phyloP scores from a whole-genome alignment of 495 filamentous ascomycete genomes.

The Penicillium desertorum region DNA sequence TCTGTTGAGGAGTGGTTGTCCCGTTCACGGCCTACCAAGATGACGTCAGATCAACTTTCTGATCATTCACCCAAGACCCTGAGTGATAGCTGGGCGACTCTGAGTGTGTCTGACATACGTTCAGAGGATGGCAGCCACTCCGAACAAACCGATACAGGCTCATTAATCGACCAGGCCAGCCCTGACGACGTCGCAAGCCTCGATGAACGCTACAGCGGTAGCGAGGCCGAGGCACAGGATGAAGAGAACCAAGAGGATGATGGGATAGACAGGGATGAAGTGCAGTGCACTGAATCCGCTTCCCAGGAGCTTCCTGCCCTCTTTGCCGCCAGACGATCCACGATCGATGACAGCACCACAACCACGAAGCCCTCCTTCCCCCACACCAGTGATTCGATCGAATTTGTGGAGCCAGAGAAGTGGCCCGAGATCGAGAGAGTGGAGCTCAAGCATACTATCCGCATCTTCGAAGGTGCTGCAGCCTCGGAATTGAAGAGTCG shows the following conservation, averaged over 20 bases:
- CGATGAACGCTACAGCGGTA: conserved; percentile 43
- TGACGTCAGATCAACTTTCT: conserved; percentile 35
- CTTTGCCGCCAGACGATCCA: conserved; percentile 33
- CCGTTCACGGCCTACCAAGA: conserved; percentile 44
- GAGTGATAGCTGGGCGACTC: conserved; percentile 50
- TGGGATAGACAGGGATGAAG: conserved; percentile 25
- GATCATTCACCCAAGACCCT: conserved; percentile 34
- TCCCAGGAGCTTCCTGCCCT: conserved; percentile 45
- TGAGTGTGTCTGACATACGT: conserved; percentile 47
- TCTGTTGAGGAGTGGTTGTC: conserved; percentile 53
- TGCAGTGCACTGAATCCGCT: conserved; percentile 35
- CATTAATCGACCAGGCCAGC: conserved; percentile 44
- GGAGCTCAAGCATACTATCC: conserved; percentile 63
- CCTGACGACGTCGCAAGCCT: conserved; percentile 52
- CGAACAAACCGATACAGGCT: conserved; percentile 47
- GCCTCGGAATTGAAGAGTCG: conserved; percentile 47
- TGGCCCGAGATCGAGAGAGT: conserved; percentile 53
- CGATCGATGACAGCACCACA: conserved; percentile 45
- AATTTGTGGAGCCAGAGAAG: conserved; percentile 59
- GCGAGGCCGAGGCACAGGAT: conserved; percentile 36
- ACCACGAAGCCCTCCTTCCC: conserved; percentile 42
- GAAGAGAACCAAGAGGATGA: conserved; percentile 33
- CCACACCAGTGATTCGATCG: conserved; percentile 50
- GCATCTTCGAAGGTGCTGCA: conserved; percentile 54
- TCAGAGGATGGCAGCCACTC: conserved; percentile 49